Evolutionary conservation across 129 eudicot genomes (phyloP).

Genomic region (Calendula officinalis): DNA sequence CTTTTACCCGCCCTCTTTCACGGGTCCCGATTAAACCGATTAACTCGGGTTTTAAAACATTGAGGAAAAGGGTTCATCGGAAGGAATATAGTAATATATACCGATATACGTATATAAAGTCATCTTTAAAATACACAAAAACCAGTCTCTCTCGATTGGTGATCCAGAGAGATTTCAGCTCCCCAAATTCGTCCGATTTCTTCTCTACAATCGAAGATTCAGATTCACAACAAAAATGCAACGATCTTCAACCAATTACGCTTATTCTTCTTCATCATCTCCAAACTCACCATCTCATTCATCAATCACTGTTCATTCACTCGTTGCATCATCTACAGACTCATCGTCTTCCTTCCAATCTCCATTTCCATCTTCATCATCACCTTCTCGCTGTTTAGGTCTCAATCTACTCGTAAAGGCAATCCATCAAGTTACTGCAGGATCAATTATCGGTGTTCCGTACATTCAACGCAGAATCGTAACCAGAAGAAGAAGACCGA

Average conservation of each 20-base stretch:
- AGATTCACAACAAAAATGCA: slow-evolving; percentile 16
- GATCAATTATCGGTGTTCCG: slow-evolving; percentile 70
- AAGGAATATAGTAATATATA: too few relatives aligned
- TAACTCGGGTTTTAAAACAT: too few relatives aligned
- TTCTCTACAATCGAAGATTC: slow-evolving; percentile 1
- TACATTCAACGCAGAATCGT: slow-evolving; percentile 53
- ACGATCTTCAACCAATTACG: slow-evolving; percentile 10
- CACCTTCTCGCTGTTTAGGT: slow-evolving; percentile 46
- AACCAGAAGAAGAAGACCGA: slow-evolving; percentile 35
- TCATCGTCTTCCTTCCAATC: slow-evolving; percentile 31
- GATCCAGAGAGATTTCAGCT: too few relatives aligned
- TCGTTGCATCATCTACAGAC: slow-evolving; percentile 30
- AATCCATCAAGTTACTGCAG: slow-evolving; percentile 60
- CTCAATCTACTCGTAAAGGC: slow-evolving; percentile 78
- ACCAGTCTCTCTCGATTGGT: too few relatives aligned
- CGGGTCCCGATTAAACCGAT: too few relatives aligned
- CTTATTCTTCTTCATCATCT: slow-evolving; percentile 19
- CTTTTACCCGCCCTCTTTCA: too few relatives aligned
- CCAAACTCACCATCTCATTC: slow-evolving; percentile 39
- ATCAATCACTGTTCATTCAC: slow-evolving; percentile 34
- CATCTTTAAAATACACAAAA: too few relatives aligned
- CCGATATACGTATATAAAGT: too few relatives aligned
- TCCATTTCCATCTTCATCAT: not conserved
- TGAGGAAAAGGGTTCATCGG: too few relatives aligned
- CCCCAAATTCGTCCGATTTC: too few relatives aligned